phyloP scores from a whole-genome alignment of 495 filamentous ascomycete species.

The Aspergillus bertholletiae region DNA sequence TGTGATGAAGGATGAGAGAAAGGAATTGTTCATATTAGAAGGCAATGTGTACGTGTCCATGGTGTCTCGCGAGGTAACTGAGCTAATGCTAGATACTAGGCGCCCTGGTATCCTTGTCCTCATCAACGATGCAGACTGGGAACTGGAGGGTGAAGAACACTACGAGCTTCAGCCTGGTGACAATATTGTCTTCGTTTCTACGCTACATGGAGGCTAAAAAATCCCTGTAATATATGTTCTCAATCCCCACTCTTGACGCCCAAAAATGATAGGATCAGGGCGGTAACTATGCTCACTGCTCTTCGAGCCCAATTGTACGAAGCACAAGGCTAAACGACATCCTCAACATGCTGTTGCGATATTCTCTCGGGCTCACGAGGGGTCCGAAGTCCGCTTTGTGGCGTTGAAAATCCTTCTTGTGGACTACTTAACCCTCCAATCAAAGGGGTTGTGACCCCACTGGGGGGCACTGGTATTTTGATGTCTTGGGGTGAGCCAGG shows the following conservation, averaged over 20 bases:
- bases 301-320: constrained; percentile 1
- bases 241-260: too few species aligned
- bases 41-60: constrained; percentile 68
- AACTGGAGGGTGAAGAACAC: constrained; percentile 88
- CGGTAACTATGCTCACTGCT: constrained; percentile 2
- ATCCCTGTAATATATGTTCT: constrained; percentile 4
- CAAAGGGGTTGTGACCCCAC: constrained; percentile 49
- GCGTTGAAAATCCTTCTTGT: constrained; percentile 37
- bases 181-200: constrained; percentile 94
- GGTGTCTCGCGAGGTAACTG: not conserved
- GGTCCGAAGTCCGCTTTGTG: constrained; percentile 39
- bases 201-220: constrained; percentile 85
- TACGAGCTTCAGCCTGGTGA: constrained; percentile 81
- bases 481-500: constrained; percentile 81
- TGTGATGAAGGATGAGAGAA: constrained; percentile 79
- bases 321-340: constrained; percentile 35
- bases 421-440: constrained; percentile 45
- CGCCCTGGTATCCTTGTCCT: constrained; percentile 96
- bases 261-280: not conserved
- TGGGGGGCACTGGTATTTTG: constrained; percentile 71
- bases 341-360: constrained; percentile 47
- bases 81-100: constrained; percentile 40
- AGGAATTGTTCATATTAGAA: constrained; percentile 87
- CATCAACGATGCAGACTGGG: constrained; percentile 98
- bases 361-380: constrained; percentile 46